Evolutionary conservation across 768 basidiomycete genomes (phyloP), one percentile per base, ranked within the genome.

Genomic region (Terana coerulea): DNA sequence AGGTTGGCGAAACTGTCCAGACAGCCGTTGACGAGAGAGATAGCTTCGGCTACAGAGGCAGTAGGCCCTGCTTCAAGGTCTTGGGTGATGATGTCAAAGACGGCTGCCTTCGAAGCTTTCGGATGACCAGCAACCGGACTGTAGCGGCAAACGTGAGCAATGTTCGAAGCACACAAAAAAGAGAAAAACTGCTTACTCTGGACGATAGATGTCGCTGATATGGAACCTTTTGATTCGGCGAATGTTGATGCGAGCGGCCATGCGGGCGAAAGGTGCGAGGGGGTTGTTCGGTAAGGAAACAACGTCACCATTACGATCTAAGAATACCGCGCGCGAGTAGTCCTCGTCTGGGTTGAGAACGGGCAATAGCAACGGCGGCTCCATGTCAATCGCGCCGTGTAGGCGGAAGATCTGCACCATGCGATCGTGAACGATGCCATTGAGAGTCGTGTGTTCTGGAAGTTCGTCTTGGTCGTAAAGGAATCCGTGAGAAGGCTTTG

Each of bases 371-470:
- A 95, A 67, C 0, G 92, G 87, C 0, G 92, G 86, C 58, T 90
- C 88, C 68, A 86, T 85, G 56, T 93, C 83, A 1, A 95, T 81
- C 3, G 95, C 94, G 5, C 95, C 95, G 61, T 95, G 95, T 4
- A 95, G 75, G 31, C 85, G 81, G 67, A 95, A 95, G 15, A 94
- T 83, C 1, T 84, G 72, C 2, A 79, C 74, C 4, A 97, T 71
- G 15, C 83, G 81, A 43, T 94, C 89, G 55, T 86, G 78, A 5
- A 95, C 89, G 3, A 85, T 81, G 10, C 81, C 79, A 59, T 83
- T 87, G 58, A 95, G 64, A 19, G 82, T 75, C 6, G 83, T 74
- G 67, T 90, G 79, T 62, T 89, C 85, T 4, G 85, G 82, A 19
- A 80, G 68, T 56, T 86, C 83, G 51, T 87, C 83, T 36, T 75